A percentile compares a stretch with the other conserved stretches of the same genome.
Evolutionary conservation across 169 alveolate species (phyloP).

Genomic region (Ichthyophthirius multifiliis): DNA sequence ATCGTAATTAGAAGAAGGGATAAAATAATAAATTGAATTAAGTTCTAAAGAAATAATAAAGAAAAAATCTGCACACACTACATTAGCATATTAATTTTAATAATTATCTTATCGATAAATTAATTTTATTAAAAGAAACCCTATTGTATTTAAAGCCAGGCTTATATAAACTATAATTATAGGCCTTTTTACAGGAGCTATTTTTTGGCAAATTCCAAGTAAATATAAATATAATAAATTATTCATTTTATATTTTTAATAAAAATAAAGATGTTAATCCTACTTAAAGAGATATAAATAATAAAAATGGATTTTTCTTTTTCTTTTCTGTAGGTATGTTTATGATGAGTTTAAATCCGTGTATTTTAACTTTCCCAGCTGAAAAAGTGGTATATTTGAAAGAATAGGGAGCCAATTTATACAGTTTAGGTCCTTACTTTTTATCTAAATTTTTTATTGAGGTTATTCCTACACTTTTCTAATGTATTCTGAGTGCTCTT

Average conservation of each 20-base stretch:
- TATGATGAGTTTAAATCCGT: neutral
- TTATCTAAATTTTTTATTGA: neutral
- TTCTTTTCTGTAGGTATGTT: neutral
- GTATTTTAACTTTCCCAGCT: neutral
- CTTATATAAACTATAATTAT: neutral
- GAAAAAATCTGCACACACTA: neutral
- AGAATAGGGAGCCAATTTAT: constrained; percentile 5
- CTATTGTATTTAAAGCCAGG: neutral
- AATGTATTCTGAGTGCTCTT: neutral
- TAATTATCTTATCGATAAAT: neutral
- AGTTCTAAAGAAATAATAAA: neutral
- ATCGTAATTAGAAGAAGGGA: neutral
- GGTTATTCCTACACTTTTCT: constrained; percentile 7
- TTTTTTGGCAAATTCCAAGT: neutral
- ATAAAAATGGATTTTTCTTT: neutral
- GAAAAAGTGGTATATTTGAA: constrained; percentile 18
- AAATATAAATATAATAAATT: too few species aligned
- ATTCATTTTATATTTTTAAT: too few species aligned
- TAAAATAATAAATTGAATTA: neutral
- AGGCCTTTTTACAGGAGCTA: neutral
- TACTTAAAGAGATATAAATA: neutral
- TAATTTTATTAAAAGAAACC: neutral
- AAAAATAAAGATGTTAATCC: neutral
- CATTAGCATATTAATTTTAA: neutral
- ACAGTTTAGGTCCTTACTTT: neutral